Base-by-base conservation (phyloP, 2,329 filamentous ascomycete genomes). In the Colletotrichum musicola region DNA sequence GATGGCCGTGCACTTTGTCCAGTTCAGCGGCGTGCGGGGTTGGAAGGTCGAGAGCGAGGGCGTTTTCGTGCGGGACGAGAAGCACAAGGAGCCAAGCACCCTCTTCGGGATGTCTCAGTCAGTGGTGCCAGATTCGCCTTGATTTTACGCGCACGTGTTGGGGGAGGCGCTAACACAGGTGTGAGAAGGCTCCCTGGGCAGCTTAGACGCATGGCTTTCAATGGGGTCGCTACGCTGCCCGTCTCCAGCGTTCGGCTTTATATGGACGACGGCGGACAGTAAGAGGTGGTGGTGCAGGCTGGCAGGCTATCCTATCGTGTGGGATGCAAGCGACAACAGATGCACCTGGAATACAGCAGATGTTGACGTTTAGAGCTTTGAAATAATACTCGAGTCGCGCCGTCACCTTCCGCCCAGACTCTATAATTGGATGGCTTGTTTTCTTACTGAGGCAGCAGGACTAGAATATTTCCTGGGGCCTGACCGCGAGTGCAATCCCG, bases 1-100 rank as follows among this genome's bases (percentile, higher is more conserved):
- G 1, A 79, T 83, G 78, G 80, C 80, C 0, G 79, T 82, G 16
- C 76, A 82, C 42, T 81, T 80, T 68, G 74, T 84, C 0, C 76
- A 80, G 42, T 73, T 77, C 18, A 78, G 76, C 54, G 75, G 75
- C 0, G 74, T 77, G 2, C 73, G 75, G 22, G 77, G 76, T 3
- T 88, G 85, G 85, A 78, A 75, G 18, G 80, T 83, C 51, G 80
- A 78, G 47, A 73, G 80, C 2, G 79, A 82, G 5, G 85, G 85
- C 1, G 75, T 85, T n/a, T 83, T 87, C 46, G 79, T 83, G 3
- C 72, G 76, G 25, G 50, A 67, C 4, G 71, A 70, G 44, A 69
- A 74, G 3, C 68, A 74, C 40, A 49, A 46, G 6, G 42, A n/a
- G n/a, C 40, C 54, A 35, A 40, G 68, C 44, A 20, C 59, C 50